Evolutionary conservation across 129 eudicot genomes (phyloP), one percentile per base, ranked within the genome.

Genomic region (Pseudognaphalium luteoalbum): DNA sequence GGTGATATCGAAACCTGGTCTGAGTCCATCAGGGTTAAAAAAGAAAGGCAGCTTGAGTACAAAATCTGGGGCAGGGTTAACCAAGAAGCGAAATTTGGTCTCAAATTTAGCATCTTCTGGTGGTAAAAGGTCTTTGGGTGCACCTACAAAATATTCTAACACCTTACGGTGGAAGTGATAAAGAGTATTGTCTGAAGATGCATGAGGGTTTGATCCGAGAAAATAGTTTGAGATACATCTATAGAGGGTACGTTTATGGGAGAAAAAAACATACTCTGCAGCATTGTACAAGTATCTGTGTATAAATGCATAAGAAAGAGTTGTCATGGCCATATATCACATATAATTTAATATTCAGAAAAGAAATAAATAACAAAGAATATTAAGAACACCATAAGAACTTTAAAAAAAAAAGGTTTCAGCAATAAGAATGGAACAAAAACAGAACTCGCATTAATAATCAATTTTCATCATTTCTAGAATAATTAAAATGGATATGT

Each of bases 1-100:
- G 0, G 60, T 81, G 4, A 41, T 85, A 30, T 56, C 64, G 3
- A 73, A 75, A 21, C 30, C 51, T 1, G 70, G 47, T 32, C 75
- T 85, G 0, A 77, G 88, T 25, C 87, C 85, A 11, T 70, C 77
- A 73, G 87, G 84, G 0, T 37, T 42, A n/a, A 86, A 62, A 28
- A 85, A 82, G 71, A 65, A 52, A 30, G 87, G 83, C 12, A 80
- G 82, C 11, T 77, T 82, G 0, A 88, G 74, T 33, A 86, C 75
- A 62, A 12, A 59, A 37, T 52, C 25, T 9, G 39, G 75, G 17
- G 77, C 60, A 3, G 85, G 86, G 50, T 82, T 90, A 5, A 87
- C 84, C 67, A 94, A 87, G 84, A 88, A 93, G 78, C 81, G 85
- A 74, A 75, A 85, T 25, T 87, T 90, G 8, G 86, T 82, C 66